Percentiles rank a stretch among this genome's conserved stretches.
Conservation (phyloP, 345 rosid species). For the Moringa oleifera region DNA sequence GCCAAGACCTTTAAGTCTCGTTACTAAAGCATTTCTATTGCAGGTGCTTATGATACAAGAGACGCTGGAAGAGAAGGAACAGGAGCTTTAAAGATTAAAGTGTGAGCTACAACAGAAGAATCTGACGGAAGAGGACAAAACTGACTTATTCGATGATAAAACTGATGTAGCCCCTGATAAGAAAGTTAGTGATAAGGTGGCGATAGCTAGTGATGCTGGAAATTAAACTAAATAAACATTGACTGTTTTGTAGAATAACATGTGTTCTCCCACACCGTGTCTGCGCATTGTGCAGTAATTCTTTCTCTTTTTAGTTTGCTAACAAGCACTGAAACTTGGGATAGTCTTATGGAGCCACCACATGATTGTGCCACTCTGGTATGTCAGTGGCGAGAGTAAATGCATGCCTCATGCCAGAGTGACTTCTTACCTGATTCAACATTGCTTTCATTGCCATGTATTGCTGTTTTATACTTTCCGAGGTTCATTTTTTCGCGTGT, state of each 20-base stretch:
- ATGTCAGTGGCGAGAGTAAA: not conserved
- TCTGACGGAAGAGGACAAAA: slow-evolving; percentile 20
- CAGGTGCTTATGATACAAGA: slow-evolving; percentile 77
- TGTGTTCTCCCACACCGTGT: not conserved
- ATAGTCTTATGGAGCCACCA: not conserved
- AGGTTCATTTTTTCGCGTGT: too few species aligned
- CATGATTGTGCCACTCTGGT: not conserved
- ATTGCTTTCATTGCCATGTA: too few species aligned
- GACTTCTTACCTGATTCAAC: too few species aligned
- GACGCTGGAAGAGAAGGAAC: slow-evolving; percentile 63
- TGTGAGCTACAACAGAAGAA: slow-evolving; percentile 38
- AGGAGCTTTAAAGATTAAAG: slow-evolving; percentile 39
- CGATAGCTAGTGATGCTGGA: slow-evolving; percentile 16
- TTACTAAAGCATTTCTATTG: not conserved
- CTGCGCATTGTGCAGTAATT: slow-evolving; percentile 28
- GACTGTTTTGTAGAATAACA: slow-evolving; percentile 15
- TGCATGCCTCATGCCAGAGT: too few species aligned
- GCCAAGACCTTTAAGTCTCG: too few species aligned
- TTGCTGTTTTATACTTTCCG: too few species aligned
- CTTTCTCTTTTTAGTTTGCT: not conserved
- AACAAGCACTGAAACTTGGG: not conserved
- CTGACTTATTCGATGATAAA: slow-evolving; percentile 23
- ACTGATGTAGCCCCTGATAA: slow-evolving; percentile 23
- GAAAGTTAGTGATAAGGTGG: slow-evolving; percentile 25
- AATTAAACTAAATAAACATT: slow-evolving; percentile 1